Base-by-base conservation (phyloP, 257 asterid species). In the Solanum arcanum region DNA sequence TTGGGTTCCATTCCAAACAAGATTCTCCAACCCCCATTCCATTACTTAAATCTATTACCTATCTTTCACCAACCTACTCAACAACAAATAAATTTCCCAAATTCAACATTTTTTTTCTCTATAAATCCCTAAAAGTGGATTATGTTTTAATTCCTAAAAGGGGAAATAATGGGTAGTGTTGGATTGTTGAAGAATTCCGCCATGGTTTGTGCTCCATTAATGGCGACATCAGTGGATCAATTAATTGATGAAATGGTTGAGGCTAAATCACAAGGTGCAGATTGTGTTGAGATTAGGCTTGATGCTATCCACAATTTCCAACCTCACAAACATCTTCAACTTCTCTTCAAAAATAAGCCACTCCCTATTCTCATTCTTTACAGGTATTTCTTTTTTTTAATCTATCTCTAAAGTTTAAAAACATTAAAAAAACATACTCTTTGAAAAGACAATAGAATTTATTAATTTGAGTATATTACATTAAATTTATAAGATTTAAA, bases 261-360 rank as follows among this genome's bases (percentile, higher is more conserved):
- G 89, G 98, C 95, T 3, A 91, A 90, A 86, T 84, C 87, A 47
- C 86, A 93, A 81, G 96, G 96, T 10, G 98, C 96, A 1, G 96
- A 93, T 74, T 29, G 87, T n/a, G 94, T 90, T 44, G 92, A 94
- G 90, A 88, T 94, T 70, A 84, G 86, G 77, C 87, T 92, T n/a
- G 92, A 90, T 77, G 88, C 72, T 21, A 68, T 94, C 35, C 64
- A 78, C 74, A 72, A 88, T 52, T 91, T 91, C 84, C 87, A 86
- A 69, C 92, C 93, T 35, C 76, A 18, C 18, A 84, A 62, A 29
- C 91, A 93, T 91, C 94, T 94, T 74, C 46, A 86, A 74, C 8
- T 88, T 66, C 89, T 94, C 47, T 87, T 94, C 42, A 62, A 25
- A 16, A 89, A 89, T 73, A 94, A 91, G 90, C 90, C 94, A 29